Evolutionary conservation across 2,329 filamentous ascomycete genomes (phyloP).

Genomic region (Penicillium sp.): DNA sequence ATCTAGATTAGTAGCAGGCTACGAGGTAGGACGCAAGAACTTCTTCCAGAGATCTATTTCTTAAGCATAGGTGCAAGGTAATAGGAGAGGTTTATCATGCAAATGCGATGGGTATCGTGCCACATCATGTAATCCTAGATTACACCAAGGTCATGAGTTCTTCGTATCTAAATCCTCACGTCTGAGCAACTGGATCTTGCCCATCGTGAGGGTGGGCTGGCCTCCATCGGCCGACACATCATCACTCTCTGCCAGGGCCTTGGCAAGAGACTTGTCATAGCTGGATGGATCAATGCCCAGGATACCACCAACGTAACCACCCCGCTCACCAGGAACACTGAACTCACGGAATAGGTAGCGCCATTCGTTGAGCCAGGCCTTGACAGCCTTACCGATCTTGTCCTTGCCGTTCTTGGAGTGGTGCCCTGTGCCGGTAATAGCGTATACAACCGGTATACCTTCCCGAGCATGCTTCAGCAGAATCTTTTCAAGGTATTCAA

Average conservation of each 20-base stretch:
- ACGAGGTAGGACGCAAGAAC: neutral
- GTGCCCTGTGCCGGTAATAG: constrained; percentile 94
- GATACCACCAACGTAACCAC: constrained; percentile 71
- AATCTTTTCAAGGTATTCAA: constrained; percentile 88
- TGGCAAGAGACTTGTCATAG: constrained; percentile 55
- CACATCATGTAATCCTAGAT: constrained; percentile 17
- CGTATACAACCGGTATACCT: constrained; percentile 77
- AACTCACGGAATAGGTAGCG: constrained; percentile 96
- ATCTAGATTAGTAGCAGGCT: too few species aligned
- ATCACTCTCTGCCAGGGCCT: constrained; percentile 33
- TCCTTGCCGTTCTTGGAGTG: constrained; percentile 99
- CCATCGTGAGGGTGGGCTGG: constrained; percentile 43
- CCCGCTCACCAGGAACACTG: constrained; percentile 91
- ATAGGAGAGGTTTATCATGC: constrained; percentile 11
- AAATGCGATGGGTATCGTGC: constrained; percentile 28
- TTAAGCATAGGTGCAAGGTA: constrained; percentile 1
- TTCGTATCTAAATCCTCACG: constrained; percentile 49
- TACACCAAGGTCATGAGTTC: constrained; percentile 29
- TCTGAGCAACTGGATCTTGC: constrained; percentile 54
- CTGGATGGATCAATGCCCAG: constrained; percentile 68
- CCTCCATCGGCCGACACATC: constrained; percentile 32
- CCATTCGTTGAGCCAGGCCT: constrained; percentile 92
- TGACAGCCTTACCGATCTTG: constrained; percentile 93
- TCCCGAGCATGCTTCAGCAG: constrained; percentile 80
- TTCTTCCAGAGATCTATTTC: neutral